Conservation (phyloP, 441 rosid genomes). For the Manihot esculenta region DNA sequence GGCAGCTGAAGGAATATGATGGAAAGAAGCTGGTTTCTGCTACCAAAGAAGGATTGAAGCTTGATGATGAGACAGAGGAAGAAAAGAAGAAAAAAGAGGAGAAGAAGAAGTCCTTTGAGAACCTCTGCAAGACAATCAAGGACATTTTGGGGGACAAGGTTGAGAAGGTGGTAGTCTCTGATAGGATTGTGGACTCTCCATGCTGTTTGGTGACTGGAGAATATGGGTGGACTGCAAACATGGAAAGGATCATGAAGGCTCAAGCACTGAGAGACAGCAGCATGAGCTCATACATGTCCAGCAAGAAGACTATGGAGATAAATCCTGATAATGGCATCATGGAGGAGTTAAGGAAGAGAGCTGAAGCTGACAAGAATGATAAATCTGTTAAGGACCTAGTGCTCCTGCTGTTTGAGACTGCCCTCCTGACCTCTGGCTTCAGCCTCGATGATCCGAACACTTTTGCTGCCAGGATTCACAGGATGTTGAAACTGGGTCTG, state of each 20-base stretch:
- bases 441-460: conserved; percentile 84
- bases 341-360: conserved; percentile 88
- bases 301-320: conserved; percentile 89
- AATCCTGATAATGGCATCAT: conserved; percentile 82
- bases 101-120: conserved; percentile 64
- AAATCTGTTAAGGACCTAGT: conserved; percentile 74
- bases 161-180: conserved; percentile 82
- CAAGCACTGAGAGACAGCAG: conserved; percentile 79
- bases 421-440: conserved; percentile 69
- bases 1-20: conserved; percentile 81
- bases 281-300: conserved; percentile 87
- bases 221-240: conserved; percentile 86
- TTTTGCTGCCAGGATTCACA: conserved; percentile 68
- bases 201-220: conserved; percentile 87
- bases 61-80: conserved; percentile 74
- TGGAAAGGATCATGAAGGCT: conserved; percentile 95
- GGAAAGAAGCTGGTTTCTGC: conserved; percentile 91
- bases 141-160: conserved; percentile 79
- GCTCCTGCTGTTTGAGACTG: conserved; percentile 66
- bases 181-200: conserved; percentile 83
- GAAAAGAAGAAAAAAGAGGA: conserved; percentile 76
- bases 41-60: conserved; percentile 80
- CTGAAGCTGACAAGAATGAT: conserved; percentile 69
- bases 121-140: conserved; percentile 79
- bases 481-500: conserved; percentile 73